These are phyloP conservation scores for Silybum marianum DNA, from an alignment of 129 eudicot genomes.

Conservation along the genomic window DNA sequence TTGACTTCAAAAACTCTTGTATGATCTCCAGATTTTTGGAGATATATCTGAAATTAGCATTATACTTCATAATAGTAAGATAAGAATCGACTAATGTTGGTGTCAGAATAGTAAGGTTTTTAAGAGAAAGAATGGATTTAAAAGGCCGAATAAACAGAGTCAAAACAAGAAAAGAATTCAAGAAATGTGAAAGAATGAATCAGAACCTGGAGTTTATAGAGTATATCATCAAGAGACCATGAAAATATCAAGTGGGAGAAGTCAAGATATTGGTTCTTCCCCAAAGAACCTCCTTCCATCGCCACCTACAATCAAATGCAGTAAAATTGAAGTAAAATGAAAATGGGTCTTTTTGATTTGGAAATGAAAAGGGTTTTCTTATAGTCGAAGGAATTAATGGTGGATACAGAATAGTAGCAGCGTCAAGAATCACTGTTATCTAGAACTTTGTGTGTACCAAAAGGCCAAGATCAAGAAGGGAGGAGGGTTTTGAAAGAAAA, in stretches of 20 bases:
- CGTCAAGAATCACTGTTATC: too few species aligned
- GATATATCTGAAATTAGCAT: not conserved
- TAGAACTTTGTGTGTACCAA: too few species aligned
- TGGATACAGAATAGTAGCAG: too few species aligned
- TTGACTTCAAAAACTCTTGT: too few species aligned
- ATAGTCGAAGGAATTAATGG: too few species aligned
- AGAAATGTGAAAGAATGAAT: not conserved
- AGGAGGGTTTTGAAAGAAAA: not conserved
- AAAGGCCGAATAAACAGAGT: not conserved
- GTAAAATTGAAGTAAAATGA: not conserved
- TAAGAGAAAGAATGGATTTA: not conserved
- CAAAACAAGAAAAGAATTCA: not conserved
- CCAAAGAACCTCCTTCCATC: not conserved
- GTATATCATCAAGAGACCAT: not conserved
- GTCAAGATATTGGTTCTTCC: not conserved
- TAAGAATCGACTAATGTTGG: not conserved
- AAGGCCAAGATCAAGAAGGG: not conserved
- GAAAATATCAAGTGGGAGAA: not conserved
- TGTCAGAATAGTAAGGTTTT: constrained; percentile 18
- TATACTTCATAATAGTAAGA: not conserved
- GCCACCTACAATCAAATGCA: too few species aligned
- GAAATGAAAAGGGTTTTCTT: not conserved
- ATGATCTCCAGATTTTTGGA: not conserved
- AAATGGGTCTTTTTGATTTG: not conserved
- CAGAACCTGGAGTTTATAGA: not conserved